A percentile compares a stretch with the other conserved stretches of the same genome.
These are phyloP conservation scores for Heliosperma pusillum DNA, from an alignment of 148 eudicot species.

Conservation along the genomic window DNA sequence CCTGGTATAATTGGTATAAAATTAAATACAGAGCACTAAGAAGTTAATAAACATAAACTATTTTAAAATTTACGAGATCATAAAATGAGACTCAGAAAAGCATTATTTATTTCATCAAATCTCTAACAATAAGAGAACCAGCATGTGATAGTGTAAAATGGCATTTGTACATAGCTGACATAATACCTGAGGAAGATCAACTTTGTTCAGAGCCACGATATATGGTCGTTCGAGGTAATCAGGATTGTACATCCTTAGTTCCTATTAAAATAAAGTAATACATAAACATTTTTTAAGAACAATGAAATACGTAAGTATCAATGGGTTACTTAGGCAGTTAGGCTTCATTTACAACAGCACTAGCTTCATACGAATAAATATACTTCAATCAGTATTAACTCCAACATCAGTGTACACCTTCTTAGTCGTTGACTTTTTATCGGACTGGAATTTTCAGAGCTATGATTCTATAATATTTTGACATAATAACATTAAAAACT, in stretches of 20 bases:
- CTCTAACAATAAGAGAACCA: not conserved
- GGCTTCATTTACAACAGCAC: not conserved
- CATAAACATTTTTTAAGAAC: slow-evolving; percentile 1
- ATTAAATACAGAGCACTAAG: not conserved
- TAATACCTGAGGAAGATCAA: slow-evolving; percentile 83
- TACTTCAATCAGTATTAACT: not conserved
- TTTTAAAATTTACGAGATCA: slow-evolving; percentile 1
- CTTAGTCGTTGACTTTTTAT: not conserved
- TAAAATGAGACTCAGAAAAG: not conserved
- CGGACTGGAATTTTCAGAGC: not conserved
- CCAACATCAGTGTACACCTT: not conserved
- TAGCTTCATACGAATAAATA: not conserved
- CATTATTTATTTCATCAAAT: not conserved
- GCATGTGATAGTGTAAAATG: slow-evolving; percentile 10
- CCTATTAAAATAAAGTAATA: slow-evolving; percentile 34
- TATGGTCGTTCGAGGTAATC: slow-evolving; percentile 88
- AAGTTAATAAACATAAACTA: not conserved
- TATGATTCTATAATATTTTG: not conserved
- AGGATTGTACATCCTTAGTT: slow-evolving; percentile 95
- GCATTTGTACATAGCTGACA: slow-evolving; percentile 7
- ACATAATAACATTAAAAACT: not conserved
- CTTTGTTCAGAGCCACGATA: slow-evolving; percentile 89
- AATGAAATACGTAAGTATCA: not conserved
- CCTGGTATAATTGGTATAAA: slow-evolving; percentile 36
- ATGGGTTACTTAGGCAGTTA: not conserved